A percentile compares a stretch with the other conserved stretches of the same genome.
phyloP scores from a whole-genome alignment of 148 eudicot genomes.

The Fagopyrum homotropicum region DNA sequence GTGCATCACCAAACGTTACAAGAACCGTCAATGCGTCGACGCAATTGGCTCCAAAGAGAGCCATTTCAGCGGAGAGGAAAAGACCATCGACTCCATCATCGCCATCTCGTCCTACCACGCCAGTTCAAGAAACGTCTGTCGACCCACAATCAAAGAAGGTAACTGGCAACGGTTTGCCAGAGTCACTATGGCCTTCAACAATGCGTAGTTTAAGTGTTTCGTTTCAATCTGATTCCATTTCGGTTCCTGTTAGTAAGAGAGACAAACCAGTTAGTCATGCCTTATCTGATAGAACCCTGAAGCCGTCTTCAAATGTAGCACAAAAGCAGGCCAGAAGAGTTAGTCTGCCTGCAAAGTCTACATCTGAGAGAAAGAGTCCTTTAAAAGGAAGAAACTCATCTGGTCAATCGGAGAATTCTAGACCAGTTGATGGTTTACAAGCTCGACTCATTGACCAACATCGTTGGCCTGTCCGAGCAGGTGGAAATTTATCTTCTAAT shows the following conservation, averaged over 20 bases:
- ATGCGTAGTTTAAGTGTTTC: conserved; percentile 83
- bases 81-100: conserved; percentile 60
- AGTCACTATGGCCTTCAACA: conserved; percentile 83
- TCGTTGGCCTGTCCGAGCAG: conserved; percentile 71
- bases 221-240: conserved; percentile 66
- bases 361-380: conserved; percentile 85
- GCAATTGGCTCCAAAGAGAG: conserved; percentile 51
- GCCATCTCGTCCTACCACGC: conserved; percentile 59
- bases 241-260: conserved; percentile 60
- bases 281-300: conserved; percentile 67
- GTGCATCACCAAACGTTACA: conserved; percentile 52
- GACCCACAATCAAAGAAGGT: conserved; percentile 51
- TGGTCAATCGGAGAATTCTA: conserved; percentile 73
- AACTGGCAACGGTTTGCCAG: conserved; percentile 37
- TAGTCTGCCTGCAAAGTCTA: conserved; percentile 41
- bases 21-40: conserved; percentile 40
- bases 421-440: conserved; percentile 49
- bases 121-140: conserved; percentile 47
- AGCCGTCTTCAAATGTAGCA: conserved; percentile 58
- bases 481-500: conserved; percentile 38
- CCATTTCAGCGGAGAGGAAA: conserved; percentile 74
- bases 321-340: conserved; percentile 38
- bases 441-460: conserved; percentile 68
- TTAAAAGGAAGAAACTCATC: conserved; percentile 55
- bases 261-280: conserved; percentile 61